Base-by-base conservation (phyloP, 331 rosid species). In the Cucumis variabilis region DNA sequence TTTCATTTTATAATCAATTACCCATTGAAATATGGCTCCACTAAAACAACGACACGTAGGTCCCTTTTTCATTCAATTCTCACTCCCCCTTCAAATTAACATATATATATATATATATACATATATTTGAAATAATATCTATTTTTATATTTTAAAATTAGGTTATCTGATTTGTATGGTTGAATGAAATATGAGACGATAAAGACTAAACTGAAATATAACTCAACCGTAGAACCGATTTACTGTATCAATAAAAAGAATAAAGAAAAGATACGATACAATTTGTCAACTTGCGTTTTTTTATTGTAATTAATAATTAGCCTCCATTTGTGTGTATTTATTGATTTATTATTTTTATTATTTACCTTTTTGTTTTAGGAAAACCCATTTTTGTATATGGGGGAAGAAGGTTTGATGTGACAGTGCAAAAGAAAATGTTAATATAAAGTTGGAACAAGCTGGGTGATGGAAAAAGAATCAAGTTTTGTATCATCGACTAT, bases 1-100 rank as follows among this genome's bases (percentile, higher is more conserved):
- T 44, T 44, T 20, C 27, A 46, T 48, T 63, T 63, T 5, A 7
- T 74, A 76, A 44, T 76, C 83, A 77, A 77, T n/a, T 75, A 28
- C 20, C 13, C 30, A 24, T 50, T 25, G 83, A 78, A 65, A 78
- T 2, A 1, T 78, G 83, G 83, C 41, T 78, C 83, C 83, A 78
- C 66, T 51, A 6, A 24, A 51, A 78, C 44, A 78, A 14, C 1
- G 63, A 23, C 83, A 50, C 83, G 37, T 50, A 14, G 83, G 83
- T 3, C 83, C 83, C 33, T 21, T 13, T 13, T 8, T 15, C 4
- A 33, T 33, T 72, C 12, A 72, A n/a, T 67, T 30, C 46, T 9
- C 51, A 37, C 9, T 72, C 3, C 48, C 48, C 50, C 51, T 19
- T 0, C 3, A 33, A 17, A 33, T 72, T 30, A 14, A 28, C 0